Evolutionary conservation across 2,329 filamentous ascomycete genomes (phyloP).

Genomic region (Trichoderma lentiforme): DNA sequence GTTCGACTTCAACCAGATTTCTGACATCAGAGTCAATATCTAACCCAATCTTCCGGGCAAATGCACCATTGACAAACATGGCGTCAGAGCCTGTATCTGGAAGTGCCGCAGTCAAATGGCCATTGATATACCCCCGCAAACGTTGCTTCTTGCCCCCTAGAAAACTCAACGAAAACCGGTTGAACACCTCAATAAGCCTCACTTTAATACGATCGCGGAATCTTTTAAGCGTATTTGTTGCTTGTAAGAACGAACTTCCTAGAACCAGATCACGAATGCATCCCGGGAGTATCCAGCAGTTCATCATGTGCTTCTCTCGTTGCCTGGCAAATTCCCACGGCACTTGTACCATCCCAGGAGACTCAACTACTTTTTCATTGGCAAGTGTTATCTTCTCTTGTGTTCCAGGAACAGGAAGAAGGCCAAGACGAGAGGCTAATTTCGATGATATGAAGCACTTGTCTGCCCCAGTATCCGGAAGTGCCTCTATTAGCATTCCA

Average conservation of each 20-base stretch:
- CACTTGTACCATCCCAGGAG: not conserved
- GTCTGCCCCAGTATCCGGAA: no score
- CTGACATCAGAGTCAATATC: not conserved
- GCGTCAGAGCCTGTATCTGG: not conserved
- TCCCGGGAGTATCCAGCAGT: not conserved
- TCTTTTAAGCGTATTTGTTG: not conserved
- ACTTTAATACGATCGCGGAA: not conserved
- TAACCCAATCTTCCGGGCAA: not conserved
- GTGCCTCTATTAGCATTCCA: no score
- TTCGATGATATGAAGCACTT: no score
- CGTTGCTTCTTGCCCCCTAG: not conserved
- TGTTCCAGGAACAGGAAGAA: no score
- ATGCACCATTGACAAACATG: not conserved
- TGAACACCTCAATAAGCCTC: not conserved
- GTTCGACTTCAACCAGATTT: not conserved
- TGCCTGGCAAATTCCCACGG: not conserved
- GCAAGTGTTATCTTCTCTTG: not conserved
- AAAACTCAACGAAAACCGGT: not conserved
- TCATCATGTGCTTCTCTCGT: not conserved
- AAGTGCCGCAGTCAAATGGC: not conserved
- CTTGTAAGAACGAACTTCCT: not conserved
- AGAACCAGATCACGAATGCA: not conserved
- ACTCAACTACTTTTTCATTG: not conserved
- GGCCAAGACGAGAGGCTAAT: no score
- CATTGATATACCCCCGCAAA: not conserved